A percentile compares a stretch with the other conserved stretches of the same genome.
Evolutionary conservation across 805 yeast genomes (phyloP).

Genomic region (Torulaspora gathmanii): DNA sequence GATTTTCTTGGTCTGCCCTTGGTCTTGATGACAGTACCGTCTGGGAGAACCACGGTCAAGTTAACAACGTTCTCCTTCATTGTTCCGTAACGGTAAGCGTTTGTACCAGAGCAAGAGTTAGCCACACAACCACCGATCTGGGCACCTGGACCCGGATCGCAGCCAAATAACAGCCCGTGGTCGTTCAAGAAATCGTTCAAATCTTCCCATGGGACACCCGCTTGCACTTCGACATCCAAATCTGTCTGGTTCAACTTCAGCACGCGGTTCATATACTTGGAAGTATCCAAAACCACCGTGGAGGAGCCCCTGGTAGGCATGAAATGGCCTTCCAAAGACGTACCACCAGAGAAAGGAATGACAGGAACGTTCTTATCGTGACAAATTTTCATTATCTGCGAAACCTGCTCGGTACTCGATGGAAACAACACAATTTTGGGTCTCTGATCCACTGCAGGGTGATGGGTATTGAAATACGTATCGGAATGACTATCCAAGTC

Average conservation of each 20-base stretch:
- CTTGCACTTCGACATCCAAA: slow-evolving; percentile 68
- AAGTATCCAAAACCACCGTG: slow-evolving; percentile 55
- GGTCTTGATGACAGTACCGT: slow-evolving; percentile 73
- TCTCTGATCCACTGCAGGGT: slow-evolving; percentile 51
- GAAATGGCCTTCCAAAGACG: slow-evolving; percentile 79
- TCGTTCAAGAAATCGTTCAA: slow-evolving; percentile 49
- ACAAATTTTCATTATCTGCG: slow-evolving; percentile 56
- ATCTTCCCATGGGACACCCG: slow-evolving; percentile 78
- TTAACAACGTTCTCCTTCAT: slow-evolving; percentile 69
- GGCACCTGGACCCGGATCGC: slow-evolving; percentile 79
- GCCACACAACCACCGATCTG: slow-evolving; percentile 75
- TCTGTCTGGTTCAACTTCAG: slow-evolving; percentile 56
- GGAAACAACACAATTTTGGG: slow-evolving; percentile 63
- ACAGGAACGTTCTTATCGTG: slow-evolving; percentile 61
- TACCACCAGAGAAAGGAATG: slow-evolving; percentile 75
- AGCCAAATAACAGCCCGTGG: slow-evolving; percentile 59
- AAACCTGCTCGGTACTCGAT: slow-evolving; percentile 59
- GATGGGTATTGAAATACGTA: slow-evolving; percentile 58
- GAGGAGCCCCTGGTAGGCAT: slow-evolving; percentile 65
- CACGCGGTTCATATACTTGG: slow-evolving; percentile 52
- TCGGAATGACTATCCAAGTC: slow-evolving; percentile 55
- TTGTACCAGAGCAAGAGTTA: slow-evolving; percentile 76
- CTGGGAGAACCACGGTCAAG: slow-evolving; percentile 71
- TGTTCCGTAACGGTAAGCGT: slow-evolving; percentile 75
- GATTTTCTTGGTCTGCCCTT: slow-evolving; percentile 70